Conservation (phyloP, 2,329 filamentous ascomycete species). For the Neophaeococcomyces mojaviensis region DNA sequence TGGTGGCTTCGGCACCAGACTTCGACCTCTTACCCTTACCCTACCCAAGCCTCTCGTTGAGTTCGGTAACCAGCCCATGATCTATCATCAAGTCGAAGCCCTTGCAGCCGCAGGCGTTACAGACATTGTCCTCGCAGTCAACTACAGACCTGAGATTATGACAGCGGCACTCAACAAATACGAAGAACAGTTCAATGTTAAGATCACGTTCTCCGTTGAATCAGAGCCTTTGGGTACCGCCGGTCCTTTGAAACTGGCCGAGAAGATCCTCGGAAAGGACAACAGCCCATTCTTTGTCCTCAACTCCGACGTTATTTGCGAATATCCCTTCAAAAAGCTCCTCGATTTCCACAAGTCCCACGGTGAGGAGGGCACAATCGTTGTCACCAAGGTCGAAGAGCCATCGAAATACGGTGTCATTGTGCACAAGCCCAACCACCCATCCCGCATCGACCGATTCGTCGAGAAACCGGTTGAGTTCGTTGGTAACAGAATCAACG, state of each 20-base stretch:
- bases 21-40: slow-evolving; percentile 92
- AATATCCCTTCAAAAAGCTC: slow-evolving; percentile 88
- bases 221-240: slow-evolving; percentile 91
- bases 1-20: slow-evolving; percentile 95
- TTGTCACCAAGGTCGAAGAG: slow-evolving; percentile 98
- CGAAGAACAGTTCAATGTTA: slow-evolving; percentile 84
- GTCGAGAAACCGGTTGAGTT: slow-evolving; percentile 99
- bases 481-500: slow-evolving; percentile 97
- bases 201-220: slow-evolving; percentile 96
- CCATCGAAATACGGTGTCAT: slow-evolving; percentile 98
- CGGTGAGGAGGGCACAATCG: slow-evolving; percentile 92
- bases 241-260: slow-evolving; percentile 89
- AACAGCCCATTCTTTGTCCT: slow-evolving; percentile 95
- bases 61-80: slow-evolving; percentile 99
- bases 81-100: slow-evolving; percentile 93
- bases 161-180: slow-evolving; percentile 91
- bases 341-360: slow-evolving; percentile 87
- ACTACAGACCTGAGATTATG: slow-evolving; percentile 98
- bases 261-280: slow-evolving; percentile 86
- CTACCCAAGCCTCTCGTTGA: slow-evolving; percentile 96
- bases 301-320: slow-evolving; percentile 97
- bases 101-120: slow-evolving; percentile 89
- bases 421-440: slow-evolving; percentile 89
- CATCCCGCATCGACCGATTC: slow-evolving; percentile 92
- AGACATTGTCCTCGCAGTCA: slow-evolving; percentile 95